Conservation (phyloP, 106 monocot species). For the Allium cepa region DNA sequence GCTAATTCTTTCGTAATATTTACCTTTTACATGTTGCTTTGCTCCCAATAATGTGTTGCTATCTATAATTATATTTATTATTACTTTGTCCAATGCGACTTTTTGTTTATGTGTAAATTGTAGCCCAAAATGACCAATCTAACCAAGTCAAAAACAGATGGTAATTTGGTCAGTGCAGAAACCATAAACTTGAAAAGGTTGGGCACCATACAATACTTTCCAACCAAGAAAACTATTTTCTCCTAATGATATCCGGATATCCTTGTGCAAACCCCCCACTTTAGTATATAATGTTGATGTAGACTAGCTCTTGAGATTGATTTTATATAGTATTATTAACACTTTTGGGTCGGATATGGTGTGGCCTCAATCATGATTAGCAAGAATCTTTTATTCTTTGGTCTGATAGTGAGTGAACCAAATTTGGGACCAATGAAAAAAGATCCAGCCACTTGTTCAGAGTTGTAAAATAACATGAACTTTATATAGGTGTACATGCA, state of each 20-base stretch:
- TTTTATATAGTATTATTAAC: background rate
- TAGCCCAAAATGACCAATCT: background rate
- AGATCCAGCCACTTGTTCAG: background rate
- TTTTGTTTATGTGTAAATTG: background rate
- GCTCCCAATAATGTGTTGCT: background rate
- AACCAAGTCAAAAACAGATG: background rate
- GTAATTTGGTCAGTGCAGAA: background rate
- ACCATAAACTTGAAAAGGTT: background rate
- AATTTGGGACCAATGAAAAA: background rate
- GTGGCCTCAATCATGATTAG: background rate
- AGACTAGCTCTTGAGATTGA: constrained; percentile 1
- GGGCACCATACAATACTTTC: background rate
- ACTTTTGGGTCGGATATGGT: background rate
- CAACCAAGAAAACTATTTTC: background rate
- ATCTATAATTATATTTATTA: background rate
- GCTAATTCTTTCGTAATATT: too few species aligned
- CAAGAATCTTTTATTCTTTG: background rate
- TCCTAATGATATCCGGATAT: constrained; percentile 1
- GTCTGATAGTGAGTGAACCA: background rate
- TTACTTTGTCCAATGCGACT: background rate
- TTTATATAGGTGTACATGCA: background rate
- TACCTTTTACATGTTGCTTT: background rate
- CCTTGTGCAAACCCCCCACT: background rate
- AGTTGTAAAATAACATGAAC: too few species aligned
- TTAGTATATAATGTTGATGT: background rate